These are phyloP conservation scores for Albizia julibrissin DNA, from an alignment of 306 rosid species.

Conservation along the genomic window DNA sequence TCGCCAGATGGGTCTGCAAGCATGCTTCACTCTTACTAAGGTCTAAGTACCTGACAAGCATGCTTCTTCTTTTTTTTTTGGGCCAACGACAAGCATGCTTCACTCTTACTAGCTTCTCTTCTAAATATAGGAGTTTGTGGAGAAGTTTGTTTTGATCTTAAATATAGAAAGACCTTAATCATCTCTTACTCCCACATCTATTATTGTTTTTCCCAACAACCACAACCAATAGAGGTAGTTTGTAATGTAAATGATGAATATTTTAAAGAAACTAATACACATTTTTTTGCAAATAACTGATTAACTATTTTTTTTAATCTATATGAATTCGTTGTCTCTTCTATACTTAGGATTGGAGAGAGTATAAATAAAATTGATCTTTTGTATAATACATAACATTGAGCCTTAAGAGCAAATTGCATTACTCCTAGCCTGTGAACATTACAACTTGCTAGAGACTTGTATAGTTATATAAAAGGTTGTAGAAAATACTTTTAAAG, in stretches of 20 bases:
- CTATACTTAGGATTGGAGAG: not conserved
- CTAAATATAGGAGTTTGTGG: not conserved
- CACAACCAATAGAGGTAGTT: no score
- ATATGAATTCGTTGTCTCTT: not conserved
- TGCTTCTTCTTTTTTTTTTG: not conserved
- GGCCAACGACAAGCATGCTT: no score
- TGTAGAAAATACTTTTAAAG: no score
- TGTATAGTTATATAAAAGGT: not conserved
- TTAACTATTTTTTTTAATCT: no score
- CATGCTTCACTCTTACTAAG: no score
- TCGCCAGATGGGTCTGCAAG: slow-evolving; percentile 28
- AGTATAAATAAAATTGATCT: not conserved
- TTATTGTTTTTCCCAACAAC: no score
- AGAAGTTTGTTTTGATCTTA: not conserved
- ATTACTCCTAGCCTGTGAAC: not conserved
- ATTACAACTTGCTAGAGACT: not conserved
- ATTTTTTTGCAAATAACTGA: no score
- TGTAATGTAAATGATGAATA: no score
- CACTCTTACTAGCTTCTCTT: not conserved
- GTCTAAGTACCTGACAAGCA: not conserved
- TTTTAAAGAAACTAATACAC: not conserved
- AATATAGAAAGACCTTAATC: no score
- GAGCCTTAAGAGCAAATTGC: not conserved
- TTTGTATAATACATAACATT: not conserved
- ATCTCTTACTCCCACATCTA: not conserved